Evolutionary conservation across 768 basidiomycete species (phyloP).

Genomic region (Collybiopsis confluens): DNA sequence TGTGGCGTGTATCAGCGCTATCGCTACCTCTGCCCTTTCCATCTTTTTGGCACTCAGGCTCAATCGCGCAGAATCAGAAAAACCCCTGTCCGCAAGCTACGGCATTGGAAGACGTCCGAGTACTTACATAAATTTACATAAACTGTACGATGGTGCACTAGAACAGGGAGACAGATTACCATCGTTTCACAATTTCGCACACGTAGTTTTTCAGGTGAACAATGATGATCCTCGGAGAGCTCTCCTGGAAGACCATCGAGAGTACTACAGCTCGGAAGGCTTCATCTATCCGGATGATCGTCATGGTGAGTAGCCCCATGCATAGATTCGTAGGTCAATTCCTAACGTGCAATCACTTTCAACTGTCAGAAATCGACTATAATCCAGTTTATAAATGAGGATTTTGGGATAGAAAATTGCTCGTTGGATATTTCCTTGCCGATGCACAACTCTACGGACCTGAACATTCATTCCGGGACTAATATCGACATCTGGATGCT

Average conservation of each 20-base stretch:
- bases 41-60: too few relatives aligned
- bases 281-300: constrained; percentile 6
- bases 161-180: background rate
- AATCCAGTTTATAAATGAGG: background rate
- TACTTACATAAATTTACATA: background rate
- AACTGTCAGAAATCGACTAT: background rate
- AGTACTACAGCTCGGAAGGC: constrained; percentile 1
- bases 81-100: too few relatives aligned
- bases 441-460: background rate
- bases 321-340: background rate
- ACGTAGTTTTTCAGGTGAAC: constrained; percentile 5
- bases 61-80: too few relatives aligned
- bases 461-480: background rate
- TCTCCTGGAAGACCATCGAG: background rate
- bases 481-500: background rate
- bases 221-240: background rate
- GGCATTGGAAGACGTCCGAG: background rate
- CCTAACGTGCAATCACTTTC: background rate
- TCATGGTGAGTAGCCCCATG: background rate
- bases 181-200: constrained; percentile 1
- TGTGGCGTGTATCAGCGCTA: background rate
- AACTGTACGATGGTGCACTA: background rate
- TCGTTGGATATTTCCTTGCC: background rate
- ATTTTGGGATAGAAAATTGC: constrained; percentile 1
- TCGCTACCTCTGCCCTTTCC: too few relatives aligned